phyloP scores from a whole-genome alignment of 345 rosid species.

The Bruguiera parviflora region DNA sequence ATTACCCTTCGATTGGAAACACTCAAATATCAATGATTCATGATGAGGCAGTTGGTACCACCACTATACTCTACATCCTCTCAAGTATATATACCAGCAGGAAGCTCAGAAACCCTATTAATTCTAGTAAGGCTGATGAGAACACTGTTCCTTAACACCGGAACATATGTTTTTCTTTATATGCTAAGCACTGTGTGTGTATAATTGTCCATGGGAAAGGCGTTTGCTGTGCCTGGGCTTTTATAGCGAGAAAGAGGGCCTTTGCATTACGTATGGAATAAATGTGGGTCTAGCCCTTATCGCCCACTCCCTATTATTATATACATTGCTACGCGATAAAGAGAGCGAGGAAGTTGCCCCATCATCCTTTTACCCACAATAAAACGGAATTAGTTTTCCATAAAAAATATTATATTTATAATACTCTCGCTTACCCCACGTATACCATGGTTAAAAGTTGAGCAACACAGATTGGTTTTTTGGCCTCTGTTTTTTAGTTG shows the following conservation, averaged over 20 bases:
- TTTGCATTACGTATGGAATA: conserved; percentile 32
- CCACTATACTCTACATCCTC: neutral
- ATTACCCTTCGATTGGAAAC: conserved; percentile 8
- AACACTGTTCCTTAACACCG: conserved; percentile 1
- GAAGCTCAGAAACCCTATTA: neutral
- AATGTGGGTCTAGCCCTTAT: conserved; percentile 18
- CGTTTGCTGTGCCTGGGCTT: conserved; percentile 1
- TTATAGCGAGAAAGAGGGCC: conserved; percentile 22
- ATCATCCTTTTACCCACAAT: too few relatives aligned
- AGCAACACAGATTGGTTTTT: too few relatives aligned
- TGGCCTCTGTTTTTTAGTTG: too few relatives aligned
- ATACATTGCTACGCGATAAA: neutral
- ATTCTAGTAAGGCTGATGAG: too few relatives aligned
- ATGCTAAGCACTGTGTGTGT: conserved; percentile 1
- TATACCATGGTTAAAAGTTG: too few relatives aligned
- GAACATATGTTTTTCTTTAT: conserved; percentile 4
- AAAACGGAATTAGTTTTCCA: too few relatives aligned
- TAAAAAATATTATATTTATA: too few relatives aligned
- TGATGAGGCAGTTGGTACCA: too few relatives aligned
- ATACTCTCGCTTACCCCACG: too few relatives aligned
- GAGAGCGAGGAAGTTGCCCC: neutral
- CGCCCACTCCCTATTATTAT: conserved; percentile 5
- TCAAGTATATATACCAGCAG: neutral
- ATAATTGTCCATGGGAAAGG: neutral
- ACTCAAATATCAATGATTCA: too few relatives aligned